phyloP scores from a whole-genome alignment of 129 eudicot genomes.

The Flaveria bidentis region DNA sequence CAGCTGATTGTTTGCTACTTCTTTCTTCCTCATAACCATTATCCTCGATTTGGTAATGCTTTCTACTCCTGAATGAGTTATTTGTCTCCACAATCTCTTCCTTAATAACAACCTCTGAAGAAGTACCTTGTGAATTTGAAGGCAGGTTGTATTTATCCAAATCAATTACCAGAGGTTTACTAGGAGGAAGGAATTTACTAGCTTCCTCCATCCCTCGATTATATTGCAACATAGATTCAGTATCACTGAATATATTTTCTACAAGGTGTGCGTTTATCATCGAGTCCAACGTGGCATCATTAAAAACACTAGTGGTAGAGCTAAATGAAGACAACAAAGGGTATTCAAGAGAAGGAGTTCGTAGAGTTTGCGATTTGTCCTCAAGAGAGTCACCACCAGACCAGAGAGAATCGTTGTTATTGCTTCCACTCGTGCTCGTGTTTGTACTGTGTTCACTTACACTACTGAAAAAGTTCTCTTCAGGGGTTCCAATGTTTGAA shows the following conservation, averaged over 20 bases:
- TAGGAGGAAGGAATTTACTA: slow-evolving; percentile 2
- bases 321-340: slow-evolving; percentile 38
- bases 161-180: not conserved
- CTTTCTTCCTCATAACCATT: slow-evolving; percentile 13
- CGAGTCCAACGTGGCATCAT: slow-evolving; percentile 30
- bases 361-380: slow-evolving; percentile 28
- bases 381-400: slow-evolving; percentile 45
- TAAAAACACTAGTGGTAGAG: slow-evolving; percentile 38
- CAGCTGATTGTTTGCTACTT: slow-evolving; percentile 10
- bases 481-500: slow-evolving; percentile 36
- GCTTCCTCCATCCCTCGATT: slow-evolving; percentile 14
- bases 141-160: slow-evolving; percentile 13
- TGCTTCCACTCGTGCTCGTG: slow-evolving; percentile 46
- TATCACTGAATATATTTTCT: slow-evolving; percentile 19
- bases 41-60: slow-evolving; percentile 6
- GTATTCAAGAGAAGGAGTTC: slow-evolving; percentile 35
- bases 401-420: slow-evolving; percentile 46
- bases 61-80: slow-evolving; percentile 16
- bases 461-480: slow-evolving; percentile 47
- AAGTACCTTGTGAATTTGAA: not conserved
- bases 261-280: slow-evolving; percentile 36
- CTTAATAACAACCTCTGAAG: not conserved
- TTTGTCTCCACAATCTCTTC: slow-evolving; percentile 2
- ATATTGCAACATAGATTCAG: slow-evolving; percentile 4
- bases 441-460: slow-evolving; percentile 54